These are phyloP conservation scores for Fomitopsis betulina DNA, from an alignment of 1,284 basidiomycete genomes.

Conservation along the genomic window DNA sequence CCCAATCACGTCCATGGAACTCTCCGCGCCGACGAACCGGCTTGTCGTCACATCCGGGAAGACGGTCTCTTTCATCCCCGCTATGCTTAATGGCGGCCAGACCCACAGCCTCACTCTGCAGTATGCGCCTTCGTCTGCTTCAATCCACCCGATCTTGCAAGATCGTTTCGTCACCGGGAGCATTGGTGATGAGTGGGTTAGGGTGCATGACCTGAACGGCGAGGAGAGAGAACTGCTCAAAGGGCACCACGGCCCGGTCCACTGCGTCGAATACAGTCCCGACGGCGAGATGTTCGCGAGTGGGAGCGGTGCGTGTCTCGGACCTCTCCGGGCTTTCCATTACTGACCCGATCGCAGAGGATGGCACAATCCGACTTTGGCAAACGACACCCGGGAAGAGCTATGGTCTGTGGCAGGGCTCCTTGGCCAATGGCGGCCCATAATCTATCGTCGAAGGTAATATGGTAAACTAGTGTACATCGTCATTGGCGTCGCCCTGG, in stretches of 20 bases:
- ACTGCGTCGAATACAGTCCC: conserved; percentile 90
- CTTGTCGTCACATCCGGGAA: conserved; percentile 90
- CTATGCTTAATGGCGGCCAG: conserved; percentile 49
- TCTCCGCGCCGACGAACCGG: conserved; percentile 79
- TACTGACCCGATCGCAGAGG: conserved; percentile 44
- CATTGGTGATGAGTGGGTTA: conserved; percentile 91
- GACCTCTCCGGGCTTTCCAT: not conserved
- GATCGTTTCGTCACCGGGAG: conserved; percentile 95
- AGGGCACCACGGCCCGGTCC: conserved; percentile 97
- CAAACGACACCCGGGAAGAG: conserved; percentile 91
- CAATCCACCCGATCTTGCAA: conserved; percentile 84
- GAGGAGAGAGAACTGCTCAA: conserved; percentile 90
- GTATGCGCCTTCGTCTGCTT: conserved; percentile 87
- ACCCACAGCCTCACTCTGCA: conserved; percentile 69
- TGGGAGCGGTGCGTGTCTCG: conserved; percentile 74
- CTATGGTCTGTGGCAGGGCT: conserved; percentile 90
- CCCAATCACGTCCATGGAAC: conserved; percentile 92
- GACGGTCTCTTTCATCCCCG: conserved; percentile 84
- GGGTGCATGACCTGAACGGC: conserved; percentile 89
- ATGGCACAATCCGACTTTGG: conserved; percentile 94
- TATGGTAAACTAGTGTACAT: conserved; percentile 19
- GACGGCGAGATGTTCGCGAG: conserved; percentile 99
- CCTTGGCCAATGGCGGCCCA: conserved; percentile 44
- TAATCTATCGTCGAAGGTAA: conserved; percentile 20
- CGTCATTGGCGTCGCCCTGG: conserved; percentile 3